These are phyloP conservation scores for Ogataea methylovora DNA, from an alignment of 805 yeast genomes.

Conservation along the genomic window DNA sequence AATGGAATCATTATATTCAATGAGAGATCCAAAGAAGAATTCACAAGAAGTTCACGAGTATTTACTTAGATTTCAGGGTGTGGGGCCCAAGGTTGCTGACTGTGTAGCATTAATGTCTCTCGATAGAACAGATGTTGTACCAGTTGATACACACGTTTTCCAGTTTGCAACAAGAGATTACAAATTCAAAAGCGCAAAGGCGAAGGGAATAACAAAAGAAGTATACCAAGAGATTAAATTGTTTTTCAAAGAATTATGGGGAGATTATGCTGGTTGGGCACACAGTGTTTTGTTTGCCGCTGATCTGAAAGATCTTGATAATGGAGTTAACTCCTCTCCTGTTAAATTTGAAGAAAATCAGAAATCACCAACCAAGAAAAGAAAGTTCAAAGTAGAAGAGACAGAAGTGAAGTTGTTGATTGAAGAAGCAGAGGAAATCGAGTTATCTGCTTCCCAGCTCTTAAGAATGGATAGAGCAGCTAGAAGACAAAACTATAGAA, in stretches of 20 bases:
- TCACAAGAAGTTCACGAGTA: slow-evolving; percentile 43
- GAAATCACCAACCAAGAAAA: not conserved
- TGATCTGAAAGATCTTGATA: slow-evolving; percentile 65
- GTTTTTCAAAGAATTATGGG: slow-evolving; percentile 68
- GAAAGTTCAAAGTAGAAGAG: not conserved
- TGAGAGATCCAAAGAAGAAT: slow-evolving; percentile 27
- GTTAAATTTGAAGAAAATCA: not conserved
- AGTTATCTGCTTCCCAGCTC: too few species aligned
- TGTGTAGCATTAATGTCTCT: slow-evolving; percentile 91
- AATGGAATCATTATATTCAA: slow-evolving; percentile 28
- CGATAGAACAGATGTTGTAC: slow-evolving; percentile 81
- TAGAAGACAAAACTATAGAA: too few species aligned
- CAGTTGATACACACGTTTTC: slow-evolving; percentile 93
- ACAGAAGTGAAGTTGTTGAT: not conserved
- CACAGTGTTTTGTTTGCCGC: slow-evolving; percentile 90
- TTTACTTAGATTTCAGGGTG: slow-evolving; percentile 68
- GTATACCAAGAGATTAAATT: slow-evolving; percentile 50
- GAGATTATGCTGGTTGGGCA: slow-evolving; percentile 96
- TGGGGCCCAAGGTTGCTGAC: slow-evolving; percentile 97
- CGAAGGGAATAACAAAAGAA: slow-evolving; percentile 40
- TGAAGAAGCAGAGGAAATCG: not conserved
- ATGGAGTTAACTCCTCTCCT: slow-evolving; percentile 42
- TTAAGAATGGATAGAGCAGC: too few species aligned
- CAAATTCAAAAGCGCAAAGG: slow-evolving; percentile 32
- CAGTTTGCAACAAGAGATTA: slow-evolving; percentile 84